phyloP scores from a whole-genome alignment of 352 stramenopile species.

The Pythium aphanidermatum region DNA sequence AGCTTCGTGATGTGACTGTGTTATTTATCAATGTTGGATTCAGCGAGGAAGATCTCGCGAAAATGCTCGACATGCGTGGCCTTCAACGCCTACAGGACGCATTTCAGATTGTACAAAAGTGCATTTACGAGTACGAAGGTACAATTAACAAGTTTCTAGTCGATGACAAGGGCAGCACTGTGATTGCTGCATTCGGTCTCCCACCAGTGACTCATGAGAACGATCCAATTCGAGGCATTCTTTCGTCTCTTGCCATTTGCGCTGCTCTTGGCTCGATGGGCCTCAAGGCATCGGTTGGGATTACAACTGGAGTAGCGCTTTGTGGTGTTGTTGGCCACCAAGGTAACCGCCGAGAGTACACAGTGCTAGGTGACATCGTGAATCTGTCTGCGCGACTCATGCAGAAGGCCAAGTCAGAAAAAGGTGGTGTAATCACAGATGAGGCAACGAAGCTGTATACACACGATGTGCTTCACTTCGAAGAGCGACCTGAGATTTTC shows the following conservation, averaged over 20 bases:
- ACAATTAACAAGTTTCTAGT: slow-evolving; percentile 97
- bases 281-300: slow-evolving; percentile 86
- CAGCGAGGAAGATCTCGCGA: slow-evolving; percentile 68
- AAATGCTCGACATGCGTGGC: slow-evolving; percentile 64
- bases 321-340: slow-evolving; percentile 91
- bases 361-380: slow-evolving; percentile 91
- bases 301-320: slow-evolving; percentile 89
- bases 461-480: slow-evolving; percentile 88
- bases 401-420: slow-evolving; percentile 82
- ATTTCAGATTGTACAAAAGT: slow-evolving; percentile 82
- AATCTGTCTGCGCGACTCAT: slow-evolving; percentile 92
- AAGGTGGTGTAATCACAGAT: slow-evolving; percentile 86
- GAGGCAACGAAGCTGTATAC: slow-evolving; percentile 76
- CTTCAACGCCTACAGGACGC: slow-evolving; percentile 72
- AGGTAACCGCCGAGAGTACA: slow-evolving; percentile 90
- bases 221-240: slow-evolving; percentile 85
- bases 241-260: slow-evolving; percentile 83
- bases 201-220: slow-evolving; percentile 91
- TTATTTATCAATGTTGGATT: slow-evolving; percentile 95
- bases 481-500: slow-evolving; percentile 79
- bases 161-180: slow-evolving; percentile 92
- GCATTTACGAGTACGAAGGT: slow-evolving; percentile 93
- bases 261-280: slow-evolving; percentile 51
- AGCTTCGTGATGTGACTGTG: slow-evolving; percentile 87
- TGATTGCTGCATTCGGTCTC: slow-evolving; percentile 91